Evolutionary conservation across 1,139 yeast genomes (phyloP).

Genomic region (Debaryomyces coudertii): DNA sequence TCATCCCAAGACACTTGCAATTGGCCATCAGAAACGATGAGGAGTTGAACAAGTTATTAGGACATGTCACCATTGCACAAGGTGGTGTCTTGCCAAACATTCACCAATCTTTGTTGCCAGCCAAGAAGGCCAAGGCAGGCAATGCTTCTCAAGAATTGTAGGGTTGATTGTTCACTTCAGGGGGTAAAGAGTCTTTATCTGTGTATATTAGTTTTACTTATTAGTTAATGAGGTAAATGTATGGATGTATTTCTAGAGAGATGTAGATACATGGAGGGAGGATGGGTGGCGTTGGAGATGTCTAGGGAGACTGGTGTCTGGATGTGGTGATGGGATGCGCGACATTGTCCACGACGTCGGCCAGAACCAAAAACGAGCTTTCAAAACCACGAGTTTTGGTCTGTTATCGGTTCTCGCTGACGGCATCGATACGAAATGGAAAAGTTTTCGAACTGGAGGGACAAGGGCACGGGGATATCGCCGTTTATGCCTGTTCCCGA

Average conservation of each 20-base stretch:
- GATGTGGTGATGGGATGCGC: not conserved
- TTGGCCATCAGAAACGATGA: conserved; percentile 59
- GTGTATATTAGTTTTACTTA: conserved; percentile 23
- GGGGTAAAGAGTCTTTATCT: conserved; percentile 12
- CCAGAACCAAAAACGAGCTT: not conserved
- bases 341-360: conserved; percentile 7
- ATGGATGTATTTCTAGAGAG: conserved; percentile 8
- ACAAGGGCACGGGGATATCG: conserved; percentile 80
- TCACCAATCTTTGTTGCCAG: conserved; percentile 93
- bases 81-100: conserved; percentile 99
- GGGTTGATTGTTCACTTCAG: conserved; percentile 20
- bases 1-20: conserved; percentile 57
- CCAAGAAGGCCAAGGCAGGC: conserved; percentile 77
- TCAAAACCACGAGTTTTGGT: not conserved
- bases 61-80: conserved; percentile 94
- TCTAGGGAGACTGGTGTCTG: not conserved
- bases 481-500: conserved; percentile 62
- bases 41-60: conserved; percentile 63
- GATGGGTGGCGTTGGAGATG: no score
- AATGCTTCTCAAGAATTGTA: conserved; percentile 89
- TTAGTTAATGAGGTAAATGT: conserved; percentile 17
- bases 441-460: conserved; percentile 74
- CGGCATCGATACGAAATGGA: conserved; percentile 52
- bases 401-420: not conserved
- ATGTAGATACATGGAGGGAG: conserved; percentile 4